Percentiles rank a stretch among this genome's conserved stretches.
These are phyloP conservation scores for Hypoxylon sp. DNA, from an alignment of 2,329 filamentous ascomycete genomes.

Conservation along the genomic window DNA sequence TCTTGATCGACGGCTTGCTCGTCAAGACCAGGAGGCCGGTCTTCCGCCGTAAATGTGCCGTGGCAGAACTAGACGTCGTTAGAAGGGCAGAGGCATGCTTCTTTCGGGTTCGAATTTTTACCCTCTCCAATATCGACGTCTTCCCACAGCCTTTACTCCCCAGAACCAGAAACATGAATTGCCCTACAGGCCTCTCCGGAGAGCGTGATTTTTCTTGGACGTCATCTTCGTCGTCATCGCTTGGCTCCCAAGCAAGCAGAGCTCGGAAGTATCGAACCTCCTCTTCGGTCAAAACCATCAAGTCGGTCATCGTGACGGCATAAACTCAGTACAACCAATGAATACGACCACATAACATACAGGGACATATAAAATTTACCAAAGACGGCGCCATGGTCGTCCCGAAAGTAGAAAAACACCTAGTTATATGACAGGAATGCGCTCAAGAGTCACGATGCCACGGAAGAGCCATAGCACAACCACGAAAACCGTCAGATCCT, in stretches of 20 bases:
- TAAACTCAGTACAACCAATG: background rate
- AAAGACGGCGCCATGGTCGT: slow-evolving; percentile 1
- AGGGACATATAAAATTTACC: background rate
- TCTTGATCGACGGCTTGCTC: slow-evolving; percentile 50
- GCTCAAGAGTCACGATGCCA: slow-evolving; percentile 32
- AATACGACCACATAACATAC: background rate
- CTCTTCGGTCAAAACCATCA: slow-evolving; percentile 58
- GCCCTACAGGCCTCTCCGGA: slow-evolving; percentile 51
- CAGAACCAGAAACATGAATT: slow-evolving; percentile 59
- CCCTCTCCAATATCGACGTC: slow-evolving; percentile 58
- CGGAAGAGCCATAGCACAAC: slow-evolving; percentile 41
- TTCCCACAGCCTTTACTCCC: slow-evolving; percentile 60
- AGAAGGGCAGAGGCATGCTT: slow-evolving; percentile 4
- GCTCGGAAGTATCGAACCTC: slow-evolving; percentile 60
- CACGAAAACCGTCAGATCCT: slow-evolving; percentile 46
- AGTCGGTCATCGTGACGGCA: slow-evolving; percentile 32
- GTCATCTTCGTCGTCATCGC: slow-evolving; percentile 44
- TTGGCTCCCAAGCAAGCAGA: slow-evolving; percentile 58
- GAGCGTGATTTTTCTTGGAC: slow-evolving; percentile 31
- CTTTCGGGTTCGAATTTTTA: slow-evolving; percentile 40
- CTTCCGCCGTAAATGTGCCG: slow-evolving; percentile 50
- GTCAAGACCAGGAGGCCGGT: slow-evolving; percentile 44
- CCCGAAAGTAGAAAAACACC: slow-evolving; percentile 9
- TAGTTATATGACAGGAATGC: slow-evolving; percentile 38
- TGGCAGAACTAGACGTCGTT: slow-evolving; percentile 53